Evolutionary conservation across 257 asterid species (phyloP), one percentile per base, ranked within the genome.

Genomic region (Datura wrightii): DNA sequence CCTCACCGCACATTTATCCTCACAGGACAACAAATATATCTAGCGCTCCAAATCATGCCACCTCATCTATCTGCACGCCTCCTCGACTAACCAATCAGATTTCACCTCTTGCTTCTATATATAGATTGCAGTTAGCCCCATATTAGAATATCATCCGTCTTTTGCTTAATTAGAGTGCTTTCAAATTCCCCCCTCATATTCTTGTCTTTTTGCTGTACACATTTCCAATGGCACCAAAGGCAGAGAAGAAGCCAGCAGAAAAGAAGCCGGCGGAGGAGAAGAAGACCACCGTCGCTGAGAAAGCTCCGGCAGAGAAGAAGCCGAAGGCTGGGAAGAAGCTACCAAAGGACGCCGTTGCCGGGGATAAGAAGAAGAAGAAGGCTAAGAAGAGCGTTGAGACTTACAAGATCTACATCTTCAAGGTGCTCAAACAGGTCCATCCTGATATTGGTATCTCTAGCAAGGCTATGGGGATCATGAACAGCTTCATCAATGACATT

Each of bases 401-500:
- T 1, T 93, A 91, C 92, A 93, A 93, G 95, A 90, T 93, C 88
- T 93, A 93, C 85, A 93, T 93, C 81, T 92, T 91, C 85, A 92
- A 92, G 91, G 96, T 92, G 24, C 87, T 91, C 69, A 92, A 92
- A 34, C 95, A 92, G 46, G 95, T 92, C 1, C 96, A 92, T 15
- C 96, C 94, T 0, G 95, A 92, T 9, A 90, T 92, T 10, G 96
- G 96, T 1, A 84, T 92, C 59, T 91, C 94, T 3, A 90, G 94
- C 90, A 92, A 92, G 90, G 93, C 94, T 7, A 92, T 92, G 95
- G 95, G 95, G 7, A 92, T 92, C 54, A 92, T 91, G 95, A 92
- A 92, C 89, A 89, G 92, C 58, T 89, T 89, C 54, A 89, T 89
- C 50, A 89, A 89, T 36, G 90, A 89, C 19, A 89, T 90, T 10